phyloP scores from a whole-genome alignment of 2,329 filamentous ascomycete genomes.

The Colletotrichum scovillei region DNA sequence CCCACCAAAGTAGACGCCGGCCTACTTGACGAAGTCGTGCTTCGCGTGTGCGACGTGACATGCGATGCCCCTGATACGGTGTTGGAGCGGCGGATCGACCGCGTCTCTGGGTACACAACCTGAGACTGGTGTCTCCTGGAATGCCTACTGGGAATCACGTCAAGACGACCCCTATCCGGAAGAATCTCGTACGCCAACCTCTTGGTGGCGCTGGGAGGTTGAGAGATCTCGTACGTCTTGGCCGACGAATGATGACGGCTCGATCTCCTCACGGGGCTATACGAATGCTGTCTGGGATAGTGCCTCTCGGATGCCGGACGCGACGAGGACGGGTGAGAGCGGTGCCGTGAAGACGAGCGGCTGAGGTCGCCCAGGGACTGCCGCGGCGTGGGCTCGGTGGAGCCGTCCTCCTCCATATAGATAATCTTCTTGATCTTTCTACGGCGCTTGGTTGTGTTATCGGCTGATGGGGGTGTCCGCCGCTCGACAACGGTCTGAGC shows the following conservation, averaged over 20 bases:
- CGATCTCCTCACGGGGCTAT: slow-evolving; percentile 16
- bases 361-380: slow-evolving; percentile 23
- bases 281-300: slow-evolving; percentile 21
- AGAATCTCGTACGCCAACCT: neutral
- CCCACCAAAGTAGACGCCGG: slow-evolving; percentile 23
- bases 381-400: slow-evolving; percentile 11
- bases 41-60: slow-evolving; percentile 36
- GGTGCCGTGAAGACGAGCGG: slow-evolving; percentile 25
- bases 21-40: slow-evolving; percentile 32
- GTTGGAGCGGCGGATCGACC: slow-evolving; percentile 24
- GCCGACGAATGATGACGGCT: slow-evolving; percentile 19
- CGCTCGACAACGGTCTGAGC: slow-evolving; percentile 26
- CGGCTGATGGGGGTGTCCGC: slow-evolving; percentile 34
- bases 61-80: slow-evolving; percentile 33
- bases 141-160: slow-evolving; percentile 12
- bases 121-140: slow-evolving; percentile 18
- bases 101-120: slow-evolving; percentile 26
- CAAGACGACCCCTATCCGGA: slow-evolving; percentile 6
- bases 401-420: slow-evolving; percentile 29
- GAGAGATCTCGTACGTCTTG: slow-evolving; percentile 18
- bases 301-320: slow-evolving; percentile 30
- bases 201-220: slow-evolving; percentile 23
- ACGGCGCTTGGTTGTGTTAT: slow-evolving; percentile 25
- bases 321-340: slow-evolving; percentile 32
- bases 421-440: slow-evolving; percentile 28